Percentiles rank a stretch among this genome's conserved stretches.
These are phyloP conservation scores for Neurospora sp. DNA, from an alignment of 495 filamentous ascomycete genomes.

Conservation along the genomic window DNA sequence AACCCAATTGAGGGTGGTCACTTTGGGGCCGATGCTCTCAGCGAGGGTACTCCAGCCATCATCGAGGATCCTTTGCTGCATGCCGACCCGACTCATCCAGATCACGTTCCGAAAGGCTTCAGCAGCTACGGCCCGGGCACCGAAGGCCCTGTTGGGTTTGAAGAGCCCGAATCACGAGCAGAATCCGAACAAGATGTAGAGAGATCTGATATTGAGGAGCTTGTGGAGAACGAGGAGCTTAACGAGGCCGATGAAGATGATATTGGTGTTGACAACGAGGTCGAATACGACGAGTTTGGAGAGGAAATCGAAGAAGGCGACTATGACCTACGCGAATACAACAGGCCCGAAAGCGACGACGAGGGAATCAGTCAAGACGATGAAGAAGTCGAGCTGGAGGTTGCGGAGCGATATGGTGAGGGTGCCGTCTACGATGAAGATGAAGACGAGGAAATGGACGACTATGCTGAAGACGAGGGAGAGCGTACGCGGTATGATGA, in stretches of 20 bases:
- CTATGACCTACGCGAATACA: constrained; percentile 21
- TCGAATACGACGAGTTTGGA: constrained; percentile 14
- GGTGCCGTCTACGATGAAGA: constrained; percentile 28
- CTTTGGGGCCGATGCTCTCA: constrained; percentile 13
- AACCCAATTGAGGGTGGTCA: constrained; percentile 18
- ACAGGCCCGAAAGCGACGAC: constrained; percentile 18
- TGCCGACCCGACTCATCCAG: constrained; percentile 1
- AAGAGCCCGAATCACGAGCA: not conserved
- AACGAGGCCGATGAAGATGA: not conserved
- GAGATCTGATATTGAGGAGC: not conserved
- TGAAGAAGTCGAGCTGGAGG: constrained; percentile 29
- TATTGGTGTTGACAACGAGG: constrained; percentile 12
- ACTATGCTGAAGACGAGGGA: constrained; percentile 13
- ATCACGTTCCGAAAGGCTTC: constrained; percentile 15
- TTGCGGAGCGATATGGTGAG: constrained; percentile 26
- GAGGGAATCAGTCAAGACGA: constrained; percentile 28
- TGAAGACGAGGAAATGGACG: constrained; percentile 12
- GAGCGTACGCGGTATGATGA: constrained; percentile 22
- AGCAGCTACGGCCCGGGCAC: constrained; percentile 11
- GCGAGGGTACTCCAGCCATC: constrained; percentile 5
- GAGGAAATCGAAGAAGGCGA: constrained; percentile 21
- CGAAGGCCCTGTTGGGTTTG: not conserved
- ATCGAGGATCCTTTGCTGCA: constrained; percentile 5
- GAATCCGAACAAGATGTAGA: not conserved
- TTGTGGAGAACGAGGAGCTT: constrained; percentile 8